Base-by-base conservation (phyloP, 1,284 basidiomycete genomes). In the Cerioporus squamosus region DNA sequence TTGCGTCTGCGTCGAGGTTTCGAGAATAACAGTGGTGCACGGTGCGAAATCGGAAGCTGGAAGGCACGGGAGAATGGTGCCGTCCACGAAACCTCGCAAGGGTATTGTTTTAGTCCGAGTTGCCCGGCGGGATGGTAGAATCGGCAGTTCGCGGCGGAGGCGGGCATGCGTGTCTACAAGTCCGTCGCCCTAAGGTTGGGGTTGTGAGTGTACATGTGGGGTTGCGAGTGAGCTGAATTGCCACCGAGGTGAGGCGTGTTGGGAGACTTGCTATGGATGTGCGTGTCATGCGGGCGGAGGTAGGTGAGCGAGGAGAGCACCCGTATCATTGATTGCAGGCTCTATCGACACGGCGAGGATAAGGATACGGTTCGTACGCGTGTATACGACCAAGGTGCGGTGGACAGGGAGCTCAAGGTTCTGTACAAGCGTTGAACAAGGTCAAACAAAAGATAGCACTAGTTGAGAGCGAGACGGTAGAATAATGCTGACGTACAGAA, bases 11-110 rank as follows among this genome's bases (percentile, higher is more conserved):
- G 33, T 36, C 33, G 33, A 53, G 40, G 47, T 24, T 40, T 63
- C 57, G 52, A 57, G 61, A 63, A 57, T n/a, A 40, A 18, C 15
- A 42, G 15, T 45, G 49, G 55, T 18, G 48, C 10, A 22, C 45
- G 44, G 54, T 36, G 47, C 12, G 24, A 48, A 40, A 23, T 36
- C 18, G 50, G 48, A 51, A 36, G 12, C 42, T 22, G 24, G 44
- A 45, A 45, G 53, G 53, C 46, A 46, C 51, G 51, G 40, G 55
- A 40, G 57, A 36, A 45, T 33, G 57, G 57, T 57, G 47, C 52
- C 55, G 59, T 61, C 53, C 53, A 64, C 44, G 54, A 60, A 56
- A 54, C 59, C 60, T 53, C 29, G 62, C 49, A 54, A 44, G 53
- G 59, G 57, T 26, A 61, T 61, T 20, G 26, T 38, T 54, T 56